Evolutionary conservation across 2,329 filamentous ascomycete genomes (phyloP), one percentile per base, ranked within the genome.

Genomic region (Ceratocystis alfenasii): DNA sequence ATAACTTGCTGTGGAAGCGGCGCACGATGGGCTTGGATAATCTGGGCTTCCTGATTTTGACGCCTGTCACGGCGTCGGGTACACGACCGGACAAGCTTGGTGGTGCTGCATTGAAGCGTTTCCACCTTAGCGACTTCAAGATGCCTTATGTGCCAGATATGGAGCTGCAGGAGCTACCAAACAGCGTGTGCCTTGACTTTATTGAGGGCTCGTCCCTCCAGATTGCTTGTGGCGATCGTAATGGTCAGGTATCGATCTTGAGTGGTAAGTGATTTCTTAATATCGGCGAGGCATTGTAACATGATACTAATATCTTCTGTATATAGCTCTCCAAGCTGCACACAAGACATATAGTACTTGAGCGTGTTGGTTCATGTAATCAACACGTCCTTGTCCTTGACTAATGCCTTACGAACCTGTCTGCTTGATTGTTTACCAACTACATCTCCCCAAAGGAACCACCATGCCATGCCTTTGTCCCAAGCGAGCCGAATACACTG

Each of bases 1-100:
- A 97, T 73, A 95, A 90, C 65, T 80, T 99, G 60, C 81, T 99
- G 12, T 99, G 94, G 94, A 99, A 97, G 78, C 88, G 93, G 65
- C 86, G 94, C 68, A 91, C 87, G 72, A 86, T 96, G 76, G 87
- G 87, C 69, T 84, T 99, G 66, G 92, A 97, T 74, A 84, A 86
- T 7, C 81, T 88, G 68, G 94, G 93, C 20, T 91, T 88, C 75
- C 78, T 99, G 48, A 86, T 95, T 67, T 81, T 99, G 68, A 89
- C 87, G 53, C 81, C 86, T 7, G 82, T 87, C 20, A 74, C 72
- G 12, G 69, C 70, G 2, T 72, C 72, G 57, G 74, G 74, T 48
- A 76, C 83, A 69, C 71, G 79, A 72, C 76, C 82, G 75, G 78
- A 84, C 74, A 79, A 82, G 79, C 77, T 79, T 67, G 83, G 76